phyloP scores from a whole-genome alignment of 805 yeast genomes.

The Wickerhamomyces bovis region DNA sequence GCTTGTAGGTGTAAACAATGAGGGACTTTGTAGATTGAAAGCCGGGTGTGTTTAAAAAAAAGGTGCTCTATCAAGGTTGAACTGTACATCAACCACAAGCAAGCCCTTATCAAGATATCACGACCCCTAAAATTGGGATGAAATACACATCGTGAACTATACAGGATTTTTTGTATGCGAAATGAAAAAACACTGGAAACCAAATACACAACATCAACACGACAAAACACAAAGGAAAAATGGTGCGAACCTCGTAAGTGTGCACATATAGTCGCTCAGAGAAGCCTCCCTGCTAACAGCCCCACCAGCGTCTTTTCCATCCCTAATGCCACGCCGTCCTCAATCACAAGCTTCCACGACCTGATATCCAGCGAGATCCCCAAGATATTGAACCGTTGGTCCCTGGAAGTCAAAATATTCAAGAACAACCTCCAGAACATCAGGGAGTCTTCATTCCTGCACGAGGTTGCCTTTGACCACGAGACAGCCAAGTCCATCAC shows the following conservation, averaged over 20 bases:
- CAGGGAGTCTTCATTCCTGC: constrained; percentile 18
- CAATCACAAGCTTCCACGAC: constrained; percentile 65
- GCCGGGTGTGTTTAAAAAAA: too few relatives aligned
- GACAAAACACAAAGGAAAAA: background rate
- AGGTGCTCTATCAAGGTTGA: too few relatives aligned
- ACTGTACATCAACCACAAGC: too few relatives aligned
- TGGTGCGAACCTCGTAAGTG: constrained; percentile 7
- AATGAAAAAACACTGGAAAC: background rate
- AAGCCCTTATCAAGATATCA: too few relatives aligned
- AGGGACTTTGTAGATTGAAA: too few relatives aligned
- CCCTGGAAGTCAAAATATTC: constrained; percentile 59
- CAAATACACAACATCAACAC: background rate
- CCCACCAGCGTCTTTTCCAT: constrained; percentile 30
- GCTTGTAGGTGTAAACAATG: too few relatives aligned
- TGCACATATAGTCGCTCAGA: background rate
- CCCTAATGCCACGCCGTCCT: constrained; percentile 43
- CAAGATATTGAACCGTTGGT: constrained; percentile 55
- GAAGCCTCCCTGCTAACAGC: background rate
- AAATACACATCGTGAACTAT: too few relatives aligned
- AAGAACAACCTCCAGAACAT: constrained; percentile 46
- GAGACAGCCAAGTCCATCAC: constrained; percentile 9
- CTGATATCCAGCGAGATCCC: constrained; percentile 65
- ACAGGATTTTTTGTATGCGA: background rate
- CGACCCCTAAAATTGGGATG: too few relatives aligned
- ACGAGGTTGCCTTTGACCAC: constrained; percentile 4